Evolutionary conservation across 2,329 filamentous ascomycete genomes (phyloP), one percentile per base, ranked within the genome.

Genomic region (Stemphylium vesicarium): DNA sequence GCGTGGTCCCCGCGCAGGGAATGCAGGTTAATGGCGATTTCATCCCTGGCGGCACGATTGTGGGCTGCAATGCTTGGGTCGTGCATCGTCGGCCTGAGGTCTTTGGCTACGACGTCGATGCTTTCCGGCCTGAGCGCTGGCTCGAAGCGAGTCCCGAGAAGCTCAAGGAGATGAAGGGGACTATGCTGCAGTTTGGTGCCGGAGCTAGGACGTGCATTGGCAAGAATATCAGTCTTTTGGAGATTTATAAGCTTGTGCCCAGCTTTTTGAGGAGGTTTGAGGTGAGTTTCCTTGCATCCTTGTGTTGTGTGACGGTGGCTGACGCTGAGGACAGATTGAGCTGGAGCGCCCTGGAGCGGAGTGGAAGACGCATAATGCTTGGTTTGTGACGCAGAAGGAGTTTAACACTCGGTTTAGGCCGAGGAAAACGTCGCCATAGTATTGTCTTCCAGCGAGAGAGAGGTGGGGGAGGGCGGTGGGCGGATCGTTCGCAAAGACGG

Each of bases 51-150:
- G 89, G 89, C 6, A 91, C 89, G 0, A 87, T 90, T 54, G 88
- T 92, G 0, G 90, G 90, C 6, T 89, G 86, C 69, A 91, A 85
- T 47, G 85, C 89, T 0, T 92, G 89, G 89, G 85, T 92, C 13
- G 79, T 93, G 31, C 89, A 93, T 65, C 82, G 87, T 3, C 82
- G 86, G 2, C 79, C 81, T 4, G 85, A 87, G 50, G 79, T 92
- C 26, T 94, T 90, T 64, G 89, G 89, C 2, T 71, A 79, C 0
- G 86, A 92, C 57, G 84, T 85, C 0, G 85, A 91, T 39, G 74
- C 70, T 0, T 94, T 84, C 71, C 76, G 86, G 11, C 90, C 90
- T 0, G 89, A 92, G 73, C 75, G 90, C 38, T 91, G 89, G 82
- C 66, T 83, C 4, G 79, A 83, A 37, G 79, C 80, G 1, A 61